Percentiles rank a stretch among this genome's conserved stretches.
phyloP scores from a whole-genome alignment of 2,329 filamentous ascomycete genomes.

The Thermothelomyces thermophilus region DNA sequence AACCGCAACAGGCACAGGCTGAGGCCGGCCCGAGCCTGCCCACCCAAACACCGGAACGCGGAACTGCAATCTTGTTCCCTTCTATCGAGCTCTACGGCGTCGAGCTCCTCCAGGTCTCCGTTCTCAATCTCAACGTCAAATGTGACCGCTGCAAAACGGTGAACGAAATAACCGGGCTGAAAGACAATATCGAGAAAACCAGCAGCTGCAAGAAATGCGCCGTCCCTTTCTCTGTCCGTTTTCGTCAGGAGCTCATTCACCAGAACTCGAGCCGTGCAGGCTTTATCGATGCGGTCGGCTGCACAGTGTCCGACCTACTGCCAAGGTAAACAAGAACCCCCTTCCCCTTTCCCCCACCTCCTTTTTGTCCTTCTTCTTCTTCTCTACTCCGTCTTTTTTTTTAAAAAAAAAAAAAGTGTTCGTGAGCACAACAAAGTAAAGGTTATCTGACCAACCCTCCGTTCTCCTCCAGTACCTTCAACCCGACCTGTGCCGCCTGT shows the following conservation, averaged over 20 bases:
- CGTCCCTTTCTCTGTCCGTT: conserved; percentile 45
- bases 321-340: conserved; percentile 48
- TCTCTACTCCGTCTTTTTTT: neutral
- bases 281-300: conserved; percentile 70
- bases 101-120: conserved; percentile 64
- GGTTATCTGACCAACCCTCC: neutral
- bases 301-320: conserved; percentile 68
- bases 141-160: conserved; percentile 72
- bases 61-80: conserved; percentile 74
- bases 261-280: conserved; percentile 66
- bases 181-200: conserved; percentile 41
- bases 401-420: no score
- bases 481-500: conserved; percentile 71
- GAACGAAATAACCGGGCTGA: conserved; percentile 62
- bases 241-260: conserved; percentile 65
- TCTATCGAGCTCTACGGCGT: conserved; percentile 69
- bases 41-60: conserved; percentile 49
- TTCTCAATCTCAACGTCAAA: conserved; percentile 64
- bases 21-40: conserved; percentile 26
- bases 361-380: no score
- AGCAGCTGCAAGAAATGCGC: conserved; percentile 55
- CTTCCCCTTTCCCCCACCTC: conserved; percentile 14
- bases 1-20: no score
- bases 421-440: no score
- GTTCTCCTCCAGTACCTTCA: conserved; percentile 57